Percentiles rank a stretch among this genome's conserved stretches.
Evolutionary conservation across 495 filamentous ascomycete species (phyloP).

Genomic region (Xylaria nigripes): DNA sequence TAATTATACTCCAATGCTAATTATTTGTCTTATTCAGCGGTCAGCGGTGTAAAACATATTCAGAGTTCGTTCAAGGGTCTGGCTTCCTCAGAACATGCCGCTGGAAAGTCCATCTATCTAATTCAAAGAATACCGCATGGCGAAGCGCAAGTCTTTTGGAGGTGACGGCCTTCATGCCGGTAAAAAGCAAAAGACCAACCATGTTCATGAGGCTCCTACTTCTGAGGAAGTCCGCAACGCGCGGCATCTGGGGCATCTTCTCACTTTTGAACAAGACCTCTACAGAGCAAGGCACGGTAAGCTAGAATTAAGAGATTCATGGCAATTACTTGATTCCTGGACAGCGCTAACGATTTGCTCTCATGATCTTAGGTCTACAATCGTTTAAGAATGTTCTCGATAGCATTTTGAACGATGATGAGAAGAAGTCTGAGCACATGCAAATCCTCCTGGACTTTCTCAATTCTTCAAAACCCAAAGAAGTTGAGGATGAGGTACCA

Average conservation of each 20-base stretch:
- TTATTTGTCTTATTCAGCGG: neutral
- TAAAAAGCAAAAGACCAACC: constrained; percentile 27
- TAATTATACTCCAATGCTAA: neutral
- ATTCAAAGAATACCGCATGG: constrained; percentile 23
- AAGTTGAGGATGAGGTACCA: constrained; percentile 43
- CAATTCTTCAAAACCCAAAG: constrained; percentile 52
- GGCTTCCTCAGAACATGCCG: constrained; percentile 14
- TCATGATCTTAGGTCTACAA: constrained; percentile 49
- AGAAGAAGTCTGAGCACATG: constrained; percentile 39
- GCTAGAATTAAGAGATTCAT: constrained; percentile 9
- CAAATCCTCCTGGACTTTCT: constrained; percentile 66
- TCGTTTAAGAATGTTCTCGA: constrained; percentile 71
- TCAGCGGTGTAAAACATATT: neutral
- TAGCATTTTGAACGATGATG: constrained; percentile 49
- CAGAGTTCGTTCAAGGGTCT: neutral
- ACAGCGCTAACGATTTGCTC: constrained; percentile 8
- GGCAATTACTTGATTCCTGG: neutral
- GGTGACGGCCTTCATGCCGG: constrained; percentile 22
- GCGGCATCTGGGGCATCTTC: constrained; percentile 52
- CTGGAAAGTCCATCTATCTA: constrained; percentile 8
- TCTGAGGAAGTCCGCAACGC: constrained; percentile 49
- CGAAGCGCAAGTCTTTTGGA: constrained; percentile 31
- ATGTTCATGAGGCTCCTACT: constrained; percentile 41
- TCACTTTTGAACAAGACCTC: constrained; percentile 61
- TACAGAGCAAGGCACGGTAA: constrained; percentile 56